A percentile compares a stretch with the other conserved stretches of the same genome.
Evolutionary conservation across 805 yeast species (phyloP).

Genomic region (Jamesozyma gamospora): DNA sequence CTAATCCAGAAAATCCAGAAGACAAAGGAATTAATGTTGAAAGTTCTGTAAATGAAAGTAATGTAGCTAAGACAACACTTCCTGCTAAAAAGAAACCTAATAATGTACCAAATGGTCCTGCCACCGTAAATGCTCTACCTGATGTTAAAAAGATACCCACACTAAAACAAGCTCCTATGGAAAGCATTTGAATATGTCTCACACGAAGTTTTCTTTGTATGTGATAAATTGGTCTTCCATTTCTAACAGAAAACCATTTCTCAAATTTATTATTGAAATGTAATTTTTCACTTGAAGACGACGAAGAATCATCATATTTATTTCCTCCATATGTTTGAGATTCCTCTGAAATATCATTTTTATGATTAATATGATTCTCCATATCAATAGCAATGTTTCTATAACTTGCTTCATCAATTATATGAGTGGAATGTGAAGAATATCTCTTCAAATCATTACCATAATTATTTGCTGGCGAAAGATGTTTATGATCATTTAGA

Average conservation of each 20-base stretch:
- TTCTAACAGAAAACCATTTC: neutral
- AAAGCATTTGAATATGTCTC: constrained; percentile 54
- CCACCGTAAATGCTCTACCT: constrained; percentile 44
- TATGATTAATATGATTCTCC: constrained; percentile 1
- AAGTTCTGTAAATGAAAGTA: constrained; percentile 53
- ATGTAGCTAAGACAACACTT: constrained; percentile 51
- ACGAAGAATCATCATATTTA: neutral
- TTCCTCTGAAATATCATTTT: neutral
- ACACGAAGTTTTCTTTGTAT: constrained; percentile 38
- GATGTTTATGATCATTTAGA: neutral
- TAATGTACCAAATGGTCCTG: constrained; percentile 46
- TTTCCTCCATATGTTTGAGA: neutral
- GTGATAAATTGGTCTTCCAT: constrained; percentile 27
- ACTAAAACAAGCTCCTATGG: constrained; percentile 59
- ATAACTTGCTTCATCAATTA: constrained; percentile 17
- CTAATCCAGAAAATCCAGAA: constrained; percentile 54
- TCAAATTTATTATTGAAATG: neutral
- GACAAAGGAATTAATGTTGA: constrained; percentile 53
- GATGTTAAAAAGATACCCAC: constrained; percentile 55
- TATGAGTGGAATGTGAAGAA: constrained; percentile 4
- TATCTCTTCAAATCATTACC: neutral
- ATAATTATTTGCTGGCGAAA: neutral
- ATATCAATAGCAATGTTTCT: constrained; percentile 17
- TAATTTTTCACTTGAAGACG: neutral
- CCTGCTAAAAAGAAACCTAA: constrained; percentile 59